Base-by-base conservation (phyloP, 768 basidiomycete genomes). In the Leucocoprinus birnbaumii region DNA sequence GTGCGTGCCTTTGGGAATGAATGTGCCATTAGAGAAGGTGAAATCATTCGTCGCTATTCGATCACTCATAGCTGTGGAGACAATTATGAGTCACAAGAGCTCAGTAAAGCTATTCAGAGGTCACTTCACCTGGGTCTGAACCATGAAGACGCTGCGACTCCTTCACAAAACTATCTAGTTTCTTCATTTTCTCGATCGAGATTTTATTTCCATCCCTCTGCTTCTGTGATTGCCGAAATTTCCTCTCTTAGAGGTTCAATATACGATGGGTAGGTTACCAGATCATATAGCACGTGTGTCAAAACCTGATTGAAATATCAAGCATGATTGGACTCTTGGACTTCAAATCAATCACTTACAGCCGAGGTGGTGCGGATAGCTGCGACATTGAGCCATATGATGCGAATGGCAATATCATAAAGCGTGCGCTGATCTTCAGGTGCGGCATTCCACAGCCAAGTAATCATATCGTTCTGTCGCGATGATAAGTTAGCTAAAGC, bases 81-180 rank as follows among this genome's bases (percentile, higher is more conserved):
- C n/a, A n/a, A n/a, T n/a, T n/a, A 24, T 24, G 31, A 24, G 16
- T 3, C 4, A 16, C n/a, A 4, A 38, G 16, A 10, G 38, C 16
- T 38, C 13, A 3, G 38, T 13, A 16, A 13, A 11, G 16, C 3
- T 38, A n/a, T 3, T 38, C n/a, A 38, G 4, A 11, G 13, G 38
- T 13, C n/a, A 14, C 16, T 63, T 47, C 53, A 70, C 71, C 48
- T 13, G 62, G 51, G 26, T 58, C 58, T 35, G 74, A 58, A 1
- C 69, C 71, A 48, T 63, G 64, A 9, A 73, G 45, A 14, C 78
- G 65, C 58, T 73, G 69, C 6, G 71, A 67, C 60, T 82, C 80
- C 47, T 72, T 76, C n/a, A 83, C 48, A 60, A 83, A 80, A 57
- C 80, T 82, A 58, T 83, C 82, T 2, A 79, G 48, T 58, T 71